Conservation (phyloP, 352 stramenopile genomes). For the Globisporangium ultimum region DNA sequence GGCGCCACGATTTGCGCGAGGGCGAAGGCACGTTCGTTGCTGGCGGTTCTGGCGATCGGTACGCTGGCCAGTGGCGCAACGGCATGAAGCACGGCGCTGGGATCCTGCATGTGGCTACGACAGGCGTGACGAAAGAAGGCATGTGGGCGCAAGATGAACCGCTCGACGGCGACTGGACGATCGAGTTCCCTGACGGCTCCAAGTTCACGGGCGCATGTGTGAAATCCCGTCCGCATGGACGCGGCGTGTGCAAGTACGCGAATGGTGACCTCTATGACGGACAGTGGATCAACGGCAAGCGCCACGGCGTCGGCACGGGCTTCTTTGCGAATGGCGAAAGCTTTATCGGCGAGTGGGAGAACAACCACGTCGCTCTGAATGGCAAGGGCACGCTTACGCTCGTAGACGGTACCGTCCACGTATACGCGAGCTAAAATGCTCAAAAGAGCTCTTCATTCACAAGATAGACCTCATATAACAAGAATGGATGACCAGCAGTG, state of each 20-base stretch:
- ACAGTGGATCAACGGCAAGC: slow-evolving; percentile 77
- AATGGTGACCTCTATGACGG: slow-evolving; percentile 84
- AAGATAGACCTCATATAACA: neutral
- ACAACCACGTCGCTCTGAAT: slow-evolving; percentile 80
- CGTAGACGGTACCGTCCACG: slow-evolving; percentile 67
- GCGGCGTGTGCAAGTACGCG: slow-evolving; percentile 76
- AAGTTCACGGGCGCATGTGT: slow-evolving; percentile 74
- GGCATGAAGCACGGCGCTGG: slow-evolving; percentile 52
- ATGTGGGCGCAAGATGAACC: slow-evolving; percentile 52
- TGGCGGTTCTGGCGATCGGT: slow-evolving; percentile 13
- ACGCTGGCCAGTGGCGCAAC: slow-evolving; percentile 64
- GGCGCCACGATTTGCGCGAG: slow-evolving; percentile 46
- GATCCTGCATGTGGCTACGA: slow-evolving; percentile 35
- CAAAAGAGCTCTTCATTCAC: neutral
- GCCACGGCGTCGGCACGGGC: slow-evolving; percentile 61
- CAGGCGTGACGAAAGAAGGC: slow-evolving; percentile 66
- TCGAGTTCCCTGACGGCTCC: slow-evolving; percentile 68
- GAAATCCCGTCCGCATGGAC: slow-evolving; percentile 57
- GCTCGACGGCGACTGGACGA: slow-evolving; percentile 71
- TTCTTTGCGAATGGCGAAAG: slow-evolving; percentile 73
- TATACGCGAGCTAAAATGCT: slow-evolving; percentile 40
- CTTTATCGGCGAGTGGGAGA: slow-evolving; percentile 76
- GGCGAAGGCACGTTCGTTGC: slow-evolving; percentile 57
- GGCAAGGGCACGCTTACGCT: slow-evolving; percentile 66
- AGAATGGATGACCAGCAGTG: neutral